These are phyloP conservation scores for Neopestalotiopsis sp. DNA, from an alignment of 2,329 filamentous ascomycete species.

Conservation along the genomic window DNA sequence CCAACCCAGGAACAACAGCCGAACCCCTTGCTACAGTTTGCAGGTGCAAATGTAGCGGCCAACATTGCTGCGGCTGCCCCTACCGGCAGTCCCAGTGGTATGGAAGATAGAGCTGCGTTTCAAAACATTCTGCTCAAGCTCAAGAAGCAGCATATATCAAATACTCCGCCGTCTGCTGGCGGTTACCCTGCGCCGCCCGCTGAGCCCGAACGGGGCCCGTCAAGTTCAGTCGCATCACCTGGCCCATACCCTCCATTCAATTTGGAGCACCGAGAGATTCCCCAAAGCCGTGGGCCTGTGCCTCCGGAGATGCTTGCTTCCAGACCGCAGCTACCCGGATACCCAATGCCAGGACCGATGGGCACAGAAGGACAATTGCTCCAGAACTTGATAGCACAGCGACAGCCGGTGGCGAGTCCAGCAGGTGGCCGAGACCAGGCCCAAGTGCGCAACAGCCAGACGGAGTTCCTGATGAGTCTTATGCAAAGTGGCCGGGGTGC, in stretches of 20 bases:
- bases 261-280: conserved; percentile 48
- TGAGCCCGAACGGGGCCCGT: conserved; percentile 38
- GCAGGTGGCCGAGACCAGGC: conserved; percentile 43
- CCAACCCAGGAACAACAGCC: conserved; percentile 26
- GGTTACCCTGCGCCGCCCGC: conserved; percentile 35
- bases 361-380: conserved; percentile 64
- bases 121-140: conserved; percentile 83
- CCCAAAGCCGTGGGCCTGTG: conserved; percentile 46
- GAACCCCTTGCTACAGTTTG: conserved; percentile 36
- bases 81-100: conserved; percentile 43
- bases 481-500: conserved; percentile 67
- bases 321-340: conserved; percentile 52
- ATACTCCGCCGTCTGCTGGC: conserved; percentile 51
- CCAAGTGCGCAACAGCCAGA: conserved; percentile 61
- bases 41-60: conserved; percentile 27
- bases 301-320: conserved; percentile 60
- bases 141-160: conserved; percentile 59
- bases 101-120: conserved; percentile 84
- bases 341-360: conserved; percentile 44
- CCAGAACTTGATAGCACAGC: conserved; percentile 65
- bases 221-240: conserved; percentile 51
- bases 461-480: conserved; percentile 85
- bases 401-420: conserved; percentile 47
- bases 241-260: conserved; percentile 55
- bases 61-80: conserved; percentile 19